Conservation (phyloP, 2,329 filamentous ascomycete species). For the Aspergillus luchuensis region DNA sequence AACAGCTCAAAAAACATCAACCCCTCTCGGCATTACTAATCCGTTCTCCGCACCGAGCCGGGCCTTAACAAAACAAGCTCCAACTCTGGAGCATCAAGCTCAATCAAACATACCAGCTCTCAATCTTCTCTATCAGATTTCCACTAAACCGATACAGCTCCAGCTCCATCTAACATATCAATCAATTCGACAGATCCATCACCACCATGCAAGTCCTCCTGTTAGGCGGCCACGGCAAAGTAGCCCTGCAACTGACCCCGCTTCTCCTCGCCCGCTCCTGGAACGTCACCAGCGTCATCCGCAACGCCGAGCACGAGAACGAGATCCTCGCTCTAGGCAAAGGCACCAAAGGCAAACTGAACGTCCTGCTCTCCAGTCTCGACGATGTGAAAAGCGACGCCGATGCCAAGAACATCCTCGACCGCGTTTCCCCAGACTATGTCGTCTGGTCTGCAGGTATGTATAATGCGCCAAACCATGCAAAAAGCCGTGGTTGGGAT, state of each 20-base stretch:
- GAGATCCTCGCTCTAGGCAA: conserved; percentile 64
- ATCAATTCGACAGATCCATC: neutral
- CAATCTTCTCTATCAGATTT: neutral
- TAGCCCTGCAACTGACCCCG: conserved; percentile 73
- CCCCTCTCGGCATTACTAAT: conserved; percentile 5
- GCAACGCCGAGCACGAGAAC: conserved; percentile 66
- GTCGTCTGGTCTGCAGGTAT: conserved; percentile 52
- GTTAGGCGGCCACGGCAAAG: conserved; percentile 79
- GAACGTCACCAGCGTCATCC: conserved; percentile 77
- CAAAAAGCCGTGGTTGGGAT: neutral
- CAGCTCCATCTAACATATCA: neutral
- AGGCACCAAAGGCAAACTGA: conserved; percentile 63
- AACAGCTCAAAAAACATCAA: neutral
- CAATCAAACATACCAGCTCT: neutral
- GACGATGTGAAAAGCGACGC: conserved; percentile 67
- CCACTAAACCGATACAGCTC: neutral
- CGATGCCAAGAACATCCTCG: conserved; percentile 64
- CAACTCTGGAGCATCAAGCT: neutral
- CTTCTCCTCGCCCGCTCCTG: conserved; percentile 73
- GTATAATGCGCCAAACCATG: conserved; percentile 4
- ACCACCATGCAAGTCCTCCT: conserved; percentile 61
- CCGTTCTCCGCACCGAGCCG: neutral
- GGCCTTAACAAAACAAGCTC: neutral
- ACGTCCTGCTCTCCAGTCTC: conserved; percentile 69
- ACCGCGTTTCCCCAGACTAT: conserved; percentile 46